A percentile compares a stretch with the other conserved stretches of the same genome.
phyloP scores from a whole-genome alignment of 805 yeast species.

The Candida anglica region DNA sequence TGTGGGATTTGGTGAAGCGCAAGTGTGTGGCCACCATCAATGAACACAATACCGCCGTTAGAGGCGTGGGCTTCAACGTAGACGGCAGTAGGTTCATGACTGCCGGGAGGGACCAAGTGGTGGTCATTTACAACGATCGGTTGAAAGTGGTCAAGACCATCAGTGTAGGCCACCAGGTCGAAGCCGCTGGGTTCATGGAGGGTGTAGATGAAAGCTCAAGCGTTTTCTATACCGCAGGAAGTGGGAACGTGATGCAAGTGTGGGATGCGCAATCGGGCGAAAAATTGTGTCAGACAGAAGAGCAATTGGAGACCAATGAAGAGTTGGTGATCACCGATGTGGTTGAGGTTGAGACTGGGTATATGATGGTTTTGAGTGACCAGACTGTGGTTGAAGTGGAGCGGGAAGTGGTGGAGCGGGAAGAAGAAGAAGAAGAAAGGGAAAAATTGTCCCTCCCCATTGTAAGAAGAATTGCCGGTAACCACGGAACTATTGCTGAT shows the following conservation, averaged over 20 bases:
- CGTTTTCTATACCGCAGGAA: slow-evolving; percentile 75
- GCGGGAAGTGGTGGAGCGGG: too few relatives aligned
- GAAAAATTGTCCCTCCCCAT: slow-evolving; percentile 32
- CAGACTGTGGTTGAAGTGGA: slow-evolving; percentile 67
- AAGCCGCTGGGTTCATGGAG: slow-evolving; percentile 55
- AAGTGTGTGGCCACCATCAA: slow-evolving; percentile 57
- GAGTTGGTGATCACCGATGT: slow-evolving; percentile 70
- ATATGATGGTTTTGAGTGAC: slow-evolving; percentile 69
- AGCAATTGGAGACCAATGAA: slow-evolving; percentile 59
- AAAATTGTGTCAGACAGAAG: slow-evolving; percentile 39
- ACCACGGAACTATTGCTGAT: slow-evolving; percentile 94
- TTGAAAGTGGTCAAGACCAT: slow-evolving; percentile 60
- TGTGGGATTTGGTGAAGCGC: slow-evolving; percentile 71
- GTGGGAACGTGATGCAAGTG: slow-evolving; percentile 61
- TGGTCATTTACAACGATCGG: slow-evolving; percentile 53
- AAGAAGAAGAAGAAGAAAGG: too few relatives aligned
- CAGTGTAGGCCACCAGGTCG: slow-evolving; percentile 71
- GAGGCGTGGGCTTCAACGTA: slow-evolving; percentile 68
- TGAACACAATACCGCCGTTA: slow-evolving; percentile 81
- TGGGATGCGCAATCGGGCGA: slow-evolving; percentile 55
- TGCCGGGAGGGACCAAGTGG: slow-evolving; percentile 88
- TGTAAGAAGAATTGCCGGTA: slow-evolving; percentile 70
- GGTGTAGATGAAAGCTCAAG: slow-evolving; percentile 24
- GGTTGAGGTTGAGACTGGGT: slow-evolving; percentile 28
- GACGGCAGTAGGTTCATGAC: slow-evolving; percentile 58